Evolutionary conservation across 2,329 filamentous ascomycete genomes (phyloP), one percentile per base, ranked within the genome.

Genomic region (Aulographum hederae): DNA sequence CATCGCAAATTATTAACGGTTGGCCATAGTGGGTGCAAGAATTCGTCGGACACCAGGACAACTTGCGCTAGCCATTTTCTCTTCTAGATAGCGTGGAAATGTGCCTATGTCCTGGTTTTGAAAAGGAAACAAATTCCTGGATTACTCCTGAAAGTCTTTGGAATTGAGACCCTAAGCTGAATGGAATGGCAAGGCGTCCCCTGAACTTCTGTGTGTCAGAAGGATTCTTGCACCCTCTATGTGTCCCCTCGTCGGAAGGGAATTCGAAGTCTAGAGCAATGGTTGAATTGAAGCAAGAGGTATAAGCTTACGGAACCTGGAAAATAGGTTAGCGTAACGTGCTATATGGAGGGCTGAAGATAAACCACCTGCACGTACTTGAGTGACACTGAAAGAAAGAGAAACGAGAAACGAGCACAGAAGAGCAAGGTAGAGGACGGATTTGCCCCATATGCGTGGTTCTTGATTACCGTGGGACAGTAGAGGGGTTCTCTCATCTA

Each of bases 361-460:
- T 12, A 23, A 13, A 17, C 15, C 13, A 17, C 25, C 36, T 32
- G 25, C 40, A 42, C 60, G 60, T 4, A 63, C 60, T 43, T 64
- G 60, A 0, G 61, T 65, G 14, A 63, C 57, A 14, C 54, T 50
- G 42, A 65, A 64, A 4, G 58, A 59, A 20, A 63, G 41, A 4
- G 59, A 71, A 33, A 74, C 65, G 12, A 76, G 50, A 42, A 74
- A 74, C 5, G 65, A 67, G 34, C 66, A 65, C 27, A 75, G 43
- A 21, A 75, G 49, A 27, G 69, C 59, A 10, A 61, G 58, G 36
- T 65, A 42, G 5, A 56, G 31, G 5, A 47, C 43, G 16, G 39
- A 42, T 28, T 38, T 42, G 11, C 39, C 37, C 46, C 41, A 44
- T 39, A 35, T 40, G 16, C 27, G 19, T 15, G 27, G 17, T 17